These are phyloP conservation scores for Vanilla planifolia DNA, from an alignment of 106 monocot species.

Conservation along the genomic window DNA sequence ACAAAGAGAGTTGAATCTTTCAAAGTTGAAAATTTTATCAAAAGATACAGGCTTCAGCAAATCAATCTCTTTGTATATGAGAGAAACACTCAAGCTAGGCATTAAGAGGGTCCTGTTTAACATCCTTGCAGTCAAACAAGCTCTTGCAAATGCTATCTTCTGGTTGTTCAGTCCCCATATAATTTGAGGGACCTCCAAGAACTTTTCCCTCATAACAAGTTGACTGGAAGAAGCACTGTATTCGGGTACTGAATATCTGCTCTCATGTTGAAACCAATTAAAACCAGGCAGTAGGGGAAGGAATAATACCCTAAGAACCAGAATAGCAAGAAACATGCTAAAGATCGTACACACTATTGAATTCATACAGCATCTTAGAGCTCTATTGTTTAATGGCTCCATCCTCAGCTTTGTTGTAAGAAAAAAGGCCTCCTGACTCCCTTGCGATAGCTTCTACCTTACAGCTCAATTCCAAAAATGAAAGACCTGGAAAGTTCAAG, in stretches of 20 bases:
- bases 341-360: conserved; percentile 22
- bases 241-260: neutral
- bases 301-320: conserved; percentile 30
- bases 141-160: conserved; percentile 94
- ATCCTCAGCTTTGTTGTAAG: neutral
- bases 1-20: conserved; percentile 71
- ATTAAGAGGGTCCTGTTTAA: conserved; percentile 83
- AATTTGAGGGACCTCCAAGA: conserved; percentile 92
- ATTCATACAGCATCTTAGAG: conserved; percentile 20
- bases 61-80: conserved; percentile 86
- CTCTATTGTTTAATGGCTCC: conserved; percentile 12
- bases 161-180: conserved; percentile 99
- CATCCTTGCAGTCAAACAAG: conserved; percentile 69
- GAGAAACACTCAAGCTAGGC: conserved; percentile 79
- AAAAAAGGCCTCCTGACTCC: neutral
- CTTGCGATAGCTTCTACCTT: neutral
- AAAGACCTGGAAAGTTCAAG: neutral
- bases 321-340: conserved; percentile 25
- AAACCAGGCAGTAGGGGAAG: conserved; percentile 27
- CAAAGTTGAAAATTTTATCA: conserved; percentile 71
- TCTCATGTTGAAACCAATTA: conserved; percentile 18
- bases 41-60: conserved; percentile 65
- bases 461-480: neutral
- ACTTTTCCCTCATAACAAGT: conserved; percentile 50
- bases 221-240: conserved; percentile 16